Base-by-base conservation (phyloP, 306 rosid genomes). In the Begonia peltatifolia region DNA sequence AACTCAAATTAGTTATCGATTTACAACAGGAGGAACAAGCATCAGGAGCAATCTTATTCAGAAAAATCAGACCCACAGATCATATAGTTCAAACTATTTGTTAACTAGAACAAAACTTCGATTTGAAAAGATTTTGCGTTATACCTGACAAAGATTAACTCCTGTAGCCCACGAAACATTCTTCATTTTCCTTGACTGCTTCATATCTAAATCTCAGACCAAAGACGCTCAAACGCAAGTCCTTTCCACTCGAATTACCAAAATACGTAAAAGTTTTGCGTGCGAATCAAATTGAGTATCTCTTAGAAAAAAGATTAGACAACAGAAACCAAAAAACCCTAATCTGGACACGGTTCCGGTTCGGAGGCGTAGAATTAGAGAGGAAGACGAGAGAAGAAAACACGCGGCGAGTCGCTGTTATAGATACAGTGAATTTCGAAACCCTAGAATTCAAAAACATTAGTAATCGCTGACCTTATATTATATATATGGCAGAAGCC, bases 71-170 rank as follows among this genome's bases (percentile, higher is more conserved):
- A 58, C 44, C 25, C 25, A 6, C n/a, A 48, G 22, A 36, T 9
- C 25, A 30, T 6, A 42, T 42, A 15, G n/a, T 11, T 16, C 48
- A 54, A 63, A 25, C 10, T 2, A 12, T 52, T 12, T 61, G 16
- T 35, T 9, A 20, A 62, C 7, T 15, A 57, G 38, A 54, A 30
- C 10, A 23, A 59, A 56, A 49, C 41, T 65, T 59, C 35, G 71
- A 73, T 59, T 30, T 56, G 56, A 50, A 59, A 80, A 65, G 68
- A 53, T 55, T 46, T 50, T 55, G 52, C 38, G 56, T 64, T 80
- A 78, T 87, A 87, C 94, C 94, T 83, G 94, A 81, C 83, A 70
- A 69, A 83, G 84, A 71, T 65, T 53, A 58, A 69, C 60, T 66
- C 67, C 78, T 55, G 69, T 55, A 74, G 90, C 84, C 94, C 94